Conservation (phyloP, 2,329 filamentous ascomycete species). For the Botryosphaeria dothidea region DNA sequence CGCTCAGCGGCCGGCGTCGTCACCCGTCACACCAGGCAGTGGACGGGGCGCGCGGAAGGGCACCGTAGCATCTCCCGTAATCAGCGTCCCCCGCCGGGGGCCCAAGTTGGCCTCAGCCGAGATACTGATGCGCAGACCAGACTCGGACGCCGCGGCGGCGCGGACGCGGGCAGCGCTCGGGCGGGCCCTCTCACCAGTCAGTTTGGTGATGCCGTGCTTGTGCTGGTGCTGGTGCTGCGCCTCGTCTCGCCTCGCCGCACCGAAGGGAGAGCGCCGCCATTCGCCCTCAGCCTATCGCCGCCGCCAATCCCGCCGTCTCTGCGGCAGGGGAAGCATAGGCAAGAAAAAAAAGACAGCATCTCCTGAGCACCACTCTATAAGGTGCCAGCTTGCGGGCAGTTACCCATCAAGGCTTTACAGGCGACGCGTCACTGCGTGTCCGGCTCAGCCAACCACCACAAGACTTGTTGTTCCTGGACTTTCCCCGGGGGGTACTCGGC, state of each 20-base stretch:
- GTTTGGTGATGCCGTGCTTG: background rate
- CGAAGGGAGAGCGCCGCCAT: background rate
- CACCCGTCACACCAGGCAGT: background rate
- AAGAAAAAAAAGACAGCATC: background rate
- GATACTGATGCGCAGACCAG: background rate
- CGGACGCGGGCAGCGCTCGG: background rate
- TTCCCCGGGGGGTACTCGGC: background rate
- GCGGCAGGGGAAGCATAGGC: background rate
- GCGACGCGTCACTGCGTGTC: background rate
- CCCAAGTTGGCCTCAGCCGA: background rate
- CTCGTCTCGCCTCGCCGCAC: conserved; percentile 3
- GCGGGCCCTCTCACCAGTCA: background rate
- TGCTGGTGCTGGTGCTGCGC: conserved; percentile 4
- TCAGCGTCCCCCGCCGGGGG: background rate
- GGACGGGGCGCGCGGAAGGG: conserved; percentile 13
- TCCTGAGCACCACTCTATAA: background rate
- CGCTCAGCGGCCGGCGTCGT: background rate
- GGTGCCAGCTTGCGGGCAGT: background rate
- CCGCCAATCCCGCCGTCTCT: background rate
- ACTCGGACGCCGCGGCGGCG: background rate
- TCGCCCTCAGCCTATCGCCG: conserved; percentile 9
- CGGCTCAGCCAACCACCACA: background rate
- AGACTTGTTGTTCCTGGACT: background rate
- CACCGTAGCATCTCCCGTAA: conserved; percentile 13
- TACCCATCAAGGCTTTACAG: background rate